Conservation (phyloP, 108 stramenopile genomes). For the Aurantiochytrium sp. region DNA sequence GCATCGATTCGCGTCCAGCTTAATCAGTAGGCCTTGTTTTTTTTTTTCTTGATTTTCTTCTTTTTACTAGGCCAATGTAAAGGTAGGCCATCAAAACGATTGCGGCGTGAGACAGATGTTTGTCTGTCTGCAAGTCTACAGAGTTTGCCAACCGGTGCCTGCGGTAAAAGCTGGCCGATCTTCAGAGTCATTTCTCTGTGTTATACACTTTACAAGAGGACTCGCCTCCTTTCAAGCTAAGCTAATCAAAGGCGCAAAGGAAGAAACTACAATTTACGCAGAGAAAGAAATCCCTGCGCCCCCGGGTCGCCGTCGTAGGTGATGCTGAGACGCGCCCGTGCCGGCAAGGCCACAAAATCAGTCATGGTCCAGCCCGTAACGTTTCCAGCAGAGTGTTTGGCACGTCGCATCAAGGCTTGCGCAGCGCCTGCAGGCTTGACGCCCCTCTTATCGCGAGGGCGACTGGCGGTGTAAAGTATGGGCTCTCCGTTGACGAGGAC, state of each 20-base stretch:
- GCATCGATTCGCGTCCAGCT: no score
- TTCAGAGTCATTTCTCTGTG: background rate
- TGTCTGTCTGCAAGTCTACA: no score
- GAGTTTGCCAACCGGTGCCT: no score
- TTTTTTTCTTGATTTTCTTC: no score
- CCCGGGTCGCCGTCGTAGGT: background rate
- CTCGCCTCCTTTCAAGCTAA: background rate
- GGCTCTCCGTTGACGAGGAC: conserved; percentile 4
- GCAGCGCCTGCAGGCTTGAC: background rate
- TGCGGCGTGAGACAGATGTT: no score
- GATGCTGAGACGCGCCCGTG: background rate
- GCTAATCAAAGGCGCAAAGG: background rate
- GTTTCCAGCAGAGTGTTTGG: background rate
- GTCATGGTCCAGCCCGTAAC: background rate
- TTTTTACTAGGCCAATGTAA: no score
- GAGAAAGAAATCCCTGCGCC: background rate
- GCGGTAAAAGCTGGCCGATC: no score
- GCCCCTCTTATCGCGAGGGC: background rate
- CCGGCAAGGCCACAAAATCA: background rate
- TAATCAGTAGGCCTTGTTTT: no score
- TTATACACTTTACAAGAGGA: background rate
- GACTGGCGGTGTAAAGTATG: background rate
- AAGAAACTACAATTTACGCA: background rate
- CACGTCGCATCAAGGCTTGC: background rate
- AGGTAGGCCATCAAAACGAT: no score